Evolutionary conservation across 768 basidiomycete genomes (phyloP).

Genomic region (Podaxis rugospora): DNA sequence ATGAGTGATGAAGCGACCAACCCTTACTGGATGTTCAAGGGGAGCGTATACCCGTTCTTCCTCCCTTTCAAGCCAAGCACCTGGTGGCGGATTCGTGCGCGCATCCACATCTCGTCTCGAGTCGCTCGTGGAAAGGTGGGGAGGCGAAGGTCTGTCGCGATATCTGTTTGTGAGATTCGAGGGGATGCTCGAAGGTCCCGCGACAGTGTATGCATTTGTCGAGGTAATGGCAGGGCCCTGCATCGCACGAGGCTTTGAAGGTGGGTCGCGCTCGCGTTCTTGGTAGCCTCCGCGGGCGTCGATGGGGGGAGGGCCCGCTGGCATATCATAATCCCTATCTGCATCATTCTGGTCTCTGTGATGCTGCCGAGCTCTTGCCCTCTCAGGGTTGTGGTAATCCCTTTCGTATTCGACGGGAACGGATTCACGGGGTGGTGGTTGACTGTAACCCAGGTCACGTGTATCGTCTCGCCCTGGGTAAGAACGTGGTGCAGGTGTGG

Average conservation of each 20-base stretch:
- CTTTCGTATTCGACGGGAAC: neutral
- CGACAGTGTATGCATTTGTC: neutral
- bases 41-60: neutral
- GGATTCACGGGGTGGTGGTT: neutral
- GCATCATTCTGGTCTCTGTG: neutral
- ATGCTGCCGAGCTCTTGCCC: neutral
- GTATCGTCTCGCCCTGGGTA: neutral
- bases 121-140: neutral
- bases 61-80: neutral
- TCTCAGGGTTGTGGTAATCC: neutral
- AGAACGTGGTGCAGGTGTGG: neutral
- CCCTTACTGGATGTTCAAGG: neutral
- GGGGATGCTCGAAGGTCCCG: neutral
- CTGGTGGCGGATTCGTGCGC: neutral
- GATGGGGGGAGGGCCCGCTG: neutral
- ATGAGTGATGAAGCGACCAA: neutral
- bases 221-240: neutral
- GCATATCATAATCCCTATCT: neutral
- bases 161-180: neutral
- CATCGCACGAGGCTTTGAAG: slow-evolving; percentile 9
- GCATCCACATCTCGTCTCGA: neutral
- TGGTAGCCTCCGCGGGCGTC: slow-evolving; percentile 1
- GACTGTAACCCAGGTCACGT: neutral
- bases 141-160: slow-evolving; percentile 8
- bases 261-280: slow-evolving; percentile 8